These are phyloP conservation scores for Neurospora sp. DNA, from an alignment of 495 filamentous ascomycete species.

Conservation along the genomic window DNA sequence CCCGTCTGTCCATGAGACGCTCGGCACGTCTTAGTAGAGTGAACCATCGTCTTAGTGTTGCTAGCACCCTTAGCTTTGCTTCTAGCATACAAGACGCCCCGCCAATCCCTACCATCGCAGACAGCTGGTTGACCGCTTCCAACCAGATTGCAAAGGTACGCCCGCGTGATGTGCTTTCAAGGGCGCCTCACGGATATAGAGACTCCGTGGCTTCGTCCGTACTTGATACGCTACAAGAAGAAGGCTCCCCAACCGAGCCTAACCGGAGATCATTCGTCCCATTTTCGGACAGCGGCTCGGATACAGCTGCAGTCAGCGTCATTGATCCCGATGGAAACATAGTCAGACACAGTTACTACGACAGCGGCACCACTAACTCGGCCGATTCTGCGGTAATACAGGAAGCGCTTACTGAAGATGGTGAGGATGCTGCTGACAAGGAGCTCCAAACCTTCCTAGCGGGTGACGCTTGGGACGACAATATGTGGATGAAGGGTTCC, in stretches of 20 bases:
- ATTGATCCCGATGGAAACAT: conserved; percentile 66
- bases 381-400: conserved; percentile 46
- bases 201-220: conserved; percentile 83
- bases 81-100: conserved; percentile 83
- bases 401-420: conserved; percentile 69
- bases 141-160: conserved; percentile 41
- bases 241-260: conserved; percentile 69
- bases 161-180: conserved; percentile 30
- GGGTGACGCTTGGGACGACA: conserved; percentile 86
- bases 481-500: conserved; percentile 98
- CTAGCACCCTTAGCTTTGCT: conserved; percentile 85
- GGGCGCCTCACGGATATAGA: conserved; percentile 47
- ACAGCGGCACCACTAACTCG: conserved; percentile 64
- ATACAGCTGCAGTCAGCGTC: conserved; percentile 48
- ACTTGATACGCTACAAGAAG: conserved; percentile 80
- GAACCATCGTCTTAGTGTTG: conserved; percentile 82
- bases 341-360: conserved; percentile 66
- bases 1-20: conserved; percentile 79
- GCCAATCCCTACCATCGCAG: conserved; percentile 92
- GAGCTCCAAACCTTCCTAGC: conserved; percentile 73
- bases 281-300: conserved; percentile 71
- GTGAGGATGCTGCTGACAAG: conserved; percentile 73
- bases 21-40: conserved; percentile 85
- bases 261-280: conserved; percentile 95
- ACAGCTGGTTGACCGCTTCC: conserved; percentile 70